Evolutionary conservation across 202 grass and related monocot genomes (phyloP).

Genomic region (Carex sylvatica): DNA sequence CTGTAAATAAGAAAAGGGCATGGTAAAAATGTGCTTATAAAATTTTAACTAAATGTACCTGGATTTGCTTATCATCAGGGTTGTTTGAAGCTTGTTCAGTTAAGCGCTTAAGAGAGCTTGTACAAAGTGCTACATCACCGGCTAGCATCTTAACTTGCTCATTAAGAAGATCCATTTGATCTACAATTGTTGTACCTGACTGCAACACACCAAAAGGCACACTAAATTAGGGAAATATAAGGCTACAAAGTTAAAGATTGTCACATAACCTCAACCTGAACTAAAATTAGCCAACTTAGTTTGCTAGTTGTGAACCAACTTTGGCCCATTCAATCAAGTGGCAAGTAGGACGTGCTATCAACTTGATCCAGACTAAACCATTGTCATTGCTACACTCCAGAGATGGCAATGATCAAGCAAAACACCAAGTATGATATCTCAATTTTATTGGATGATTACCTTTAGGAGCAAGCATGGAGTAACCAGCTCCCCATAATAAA

Average conservation of each 20-base stretch:
- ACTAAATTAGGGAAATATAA: conserved; percentile 12
- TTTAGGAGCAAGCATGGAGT: background rate
- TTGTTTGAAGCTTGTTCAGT: conserved; percentile 64
- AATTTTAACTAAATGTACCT: conserved; percentile 29
- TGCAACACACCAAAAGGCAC: conserved; percentile 36
- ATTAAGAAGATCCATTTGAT: conserved; percentile 98
- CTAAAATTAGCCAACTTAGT: background rate
- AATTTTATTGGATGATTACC: background rate
- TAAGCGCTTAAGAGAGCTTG: conserved; percentile 93
- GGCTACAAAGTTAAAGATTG: background rate
- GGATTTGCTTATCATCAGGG: conserved; percentile 64
- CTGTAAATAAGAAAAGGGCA: conserved; percentile 1
- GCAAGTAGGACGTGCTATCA: background rate
- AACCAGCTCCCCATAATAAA: background rate
- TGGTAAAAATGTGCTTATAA: background rate
- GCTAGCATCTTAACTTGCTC: conserved; percentile 96
- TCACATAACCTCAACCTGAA: background rate
- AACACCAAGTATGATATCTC: background rate
- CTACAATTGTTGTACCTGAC: conserved; percentile 86
- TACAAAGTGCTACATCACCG: conserved; percentile 89
- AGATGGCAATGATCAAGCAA: background rate
- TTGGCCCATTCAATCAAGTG: background rate
- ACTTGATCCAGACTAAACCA: background rate
- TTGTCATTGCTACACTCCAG: background rate
- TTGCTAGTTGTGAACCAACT: background rate